Conservation (phyloP, 805 yeast genomes). For the Brettanomyces sp. region DNA sequence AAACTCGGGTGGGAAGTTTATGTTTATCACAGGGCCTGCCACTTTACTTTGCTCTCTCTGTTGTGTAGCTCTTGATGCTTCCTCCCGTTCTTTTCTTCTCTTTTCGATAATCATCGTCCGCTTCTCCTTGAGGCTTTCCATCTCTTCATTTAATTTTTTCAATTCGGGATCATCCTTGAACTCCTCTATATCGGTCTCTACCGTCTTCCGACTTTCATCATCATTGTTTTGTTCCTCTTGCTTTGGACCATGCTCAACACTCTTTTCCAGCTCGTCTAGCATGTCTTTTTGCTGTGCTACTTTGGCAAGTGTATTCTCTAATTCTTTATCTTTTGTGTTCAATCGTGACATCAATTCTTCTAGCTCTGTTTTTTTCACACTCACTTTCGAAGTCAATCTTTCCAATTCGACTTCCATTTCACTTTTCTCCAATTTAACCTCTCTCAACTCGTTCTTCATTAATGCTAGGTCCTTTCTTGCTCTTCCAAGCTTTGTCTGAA, state of each 20-base stretch:
- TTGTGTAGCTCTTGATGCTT: background rate
- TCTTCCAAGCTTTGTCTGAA: background rate
- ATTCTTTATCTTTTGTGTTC: no score
- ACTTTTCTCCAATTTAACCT: no score
- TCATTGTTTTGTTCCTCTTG: background rate
- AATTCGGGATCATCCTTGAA: conserved; percentile 2
- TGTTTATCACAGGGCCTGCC: conserved; percentile 2
- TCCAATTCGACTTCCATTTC: no score
- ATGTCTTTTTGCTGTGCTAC: no score
- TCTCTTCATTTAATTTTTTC: conserved; percentile 5
- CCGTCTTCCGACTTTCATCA: background rate
- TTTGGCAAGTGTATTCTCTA: no score
- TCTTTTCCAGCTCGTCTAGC: no score
- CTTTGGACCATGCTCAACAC: no score
- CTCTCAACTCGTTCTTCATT: no score
- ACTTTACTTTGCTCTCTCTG: background rate
- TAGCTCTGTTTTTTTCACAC: no score
- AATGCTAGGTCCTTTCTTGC: background rate
- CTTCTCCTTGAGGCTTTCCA: conserved; percentile 3
- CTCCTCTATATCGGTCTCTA: background rate
- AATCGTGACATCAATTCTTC: no score
- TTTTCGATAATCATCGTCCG: conserved; percentile 1
- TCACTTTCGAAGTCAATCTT: no score
- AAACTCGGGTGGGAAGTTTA: conserved; percentile 3
- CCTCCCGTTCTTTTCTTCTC: background rate